These are phyloP conservation scores for Huntiella bhutanensis DNA, from an alignment of 2,329 filamentous ascomycete genomes.

Conservation along the genomic window DNA sequence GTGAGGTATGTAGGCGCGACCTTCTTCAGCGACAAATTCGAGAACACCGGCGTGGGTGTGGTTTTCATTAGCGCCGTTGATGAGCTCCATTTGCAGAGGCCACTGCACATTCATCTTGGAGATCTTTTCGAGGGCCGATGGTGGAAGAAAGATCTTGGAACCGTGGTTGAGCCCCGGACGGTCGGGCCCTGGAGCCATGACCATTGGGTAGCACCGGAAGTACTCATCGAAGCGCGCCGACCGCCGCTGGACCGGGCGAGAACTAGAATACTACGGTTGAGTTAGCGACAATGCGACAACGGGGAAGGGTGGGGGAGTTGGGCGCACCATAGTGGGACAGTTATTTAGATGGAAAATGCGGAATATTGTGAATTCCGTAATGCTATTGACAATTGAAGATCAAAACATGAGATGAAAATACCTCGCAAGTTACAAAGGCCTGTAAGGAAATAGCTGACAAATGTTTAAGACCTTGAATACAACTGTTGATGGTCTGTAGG, in stretches of 20 bases:
- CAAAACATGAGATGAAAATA: too few species aligned
- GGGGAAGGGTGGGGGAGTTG: neutral
- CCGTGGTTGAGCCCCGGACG: constrained; percentile 83
- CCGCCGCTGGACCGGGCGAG: constrained; percentile 26
- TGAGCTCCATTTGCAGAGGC: constrained; percentile 89
- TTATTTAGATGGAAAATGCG: too few species aligned
- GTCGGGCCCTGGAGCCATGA: constrained; percentile 83
- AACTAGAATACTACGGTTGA: constrained; percentile 4
- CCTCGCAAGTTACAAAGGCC: too few species aligned
- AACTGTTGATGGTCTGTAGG: too few species aligned
- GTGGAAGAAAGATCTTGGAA: constrained; percentile 94
- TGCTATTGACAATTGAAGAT: too few species aligned
- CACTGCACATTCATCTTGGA: constrained; percentile 92
- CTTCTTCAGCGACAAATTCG: constrained; percentile 95
- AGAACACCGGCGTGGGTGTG: constrained; percentile 87
- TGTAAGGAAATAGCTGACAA: too few species aligned
- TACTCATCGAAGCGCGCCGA: constrained; percentile 88
- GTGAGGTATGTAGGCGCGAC: constrained; percentile 84
- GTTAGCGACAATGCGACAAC: neutral
- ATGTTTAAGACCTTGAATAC: too few species aligned
- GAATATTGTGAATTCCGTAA: too few species aligned
- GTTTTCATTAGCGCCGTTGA: constrained; percentile 63
- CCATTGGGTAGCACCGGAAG: constrained; percentile 89
- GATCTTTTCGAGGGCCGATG: constrained; percentile 89
- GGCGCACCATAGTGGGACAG: too few species aligned